These are phyloP conservation scores for Ophiostoma novo-ulmi DNA, from an alignment of 2,329 filamentous ascomycete genomes.

Conservation along the genomic window DNA sequence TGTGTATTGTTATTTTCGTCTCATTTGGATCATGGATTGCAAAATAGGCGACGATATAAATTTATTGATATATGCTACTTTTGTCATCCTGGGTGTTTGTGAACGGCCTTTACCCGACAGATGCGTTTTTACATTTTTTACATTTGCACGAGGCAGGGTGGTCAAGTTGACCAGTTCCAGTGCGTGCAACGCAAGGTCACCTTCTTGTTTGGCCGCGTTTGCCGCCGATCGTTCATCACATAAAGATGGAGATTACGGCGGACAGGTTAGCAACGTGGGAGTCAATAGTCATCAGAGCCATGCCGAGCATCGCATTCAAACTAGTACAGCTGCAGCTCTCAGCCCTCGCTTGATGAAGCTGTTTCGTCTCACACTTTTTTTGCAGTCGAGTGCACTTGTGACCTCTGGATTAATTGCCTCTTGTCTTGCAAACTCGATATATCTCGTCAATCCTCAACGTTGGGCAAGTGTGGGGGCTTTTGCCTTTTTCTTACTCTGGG, in stretches of 20 bases:
- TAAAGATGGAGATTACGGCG: not conserved
- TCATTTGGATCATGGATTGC: not conserved
- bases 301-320: not conserved
- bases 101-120: not conserved
- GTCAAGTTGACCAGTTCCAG: not conserved
- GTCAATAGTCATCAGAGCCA: not conserved
- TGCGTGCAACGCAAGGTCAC: constrained; percentile 9
- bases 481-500: not conserved
- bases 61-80: not conserved
- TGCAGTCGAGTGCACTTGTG: not conserved
- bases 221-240: constrained; percentile 6
- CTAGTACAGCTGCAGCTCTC: constrained; percentile 4
- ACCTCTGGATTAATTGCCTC: too few species aligned
- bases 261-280: not conserved
- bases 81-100: not conserved
- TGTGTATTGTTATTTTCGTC: not conserved
- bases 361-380: not conserved
- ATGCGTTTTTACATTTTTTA: constrained; percentile 9
- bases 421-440: not conserved
- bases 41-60: not conserved
- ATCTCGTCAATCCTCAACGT: not conserved
- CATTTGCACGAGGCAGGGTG: not conserved
- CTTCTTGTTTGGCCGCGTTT: constrained; percentile 7
- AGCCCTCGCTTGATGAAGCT: not conserved
- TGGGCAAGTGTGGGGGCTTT: not conserved